Evolutionary conservation across 2,329 filamentous ascomycete genomes (phyloP).

Genomic region (Boeremia exigua): DNA sequence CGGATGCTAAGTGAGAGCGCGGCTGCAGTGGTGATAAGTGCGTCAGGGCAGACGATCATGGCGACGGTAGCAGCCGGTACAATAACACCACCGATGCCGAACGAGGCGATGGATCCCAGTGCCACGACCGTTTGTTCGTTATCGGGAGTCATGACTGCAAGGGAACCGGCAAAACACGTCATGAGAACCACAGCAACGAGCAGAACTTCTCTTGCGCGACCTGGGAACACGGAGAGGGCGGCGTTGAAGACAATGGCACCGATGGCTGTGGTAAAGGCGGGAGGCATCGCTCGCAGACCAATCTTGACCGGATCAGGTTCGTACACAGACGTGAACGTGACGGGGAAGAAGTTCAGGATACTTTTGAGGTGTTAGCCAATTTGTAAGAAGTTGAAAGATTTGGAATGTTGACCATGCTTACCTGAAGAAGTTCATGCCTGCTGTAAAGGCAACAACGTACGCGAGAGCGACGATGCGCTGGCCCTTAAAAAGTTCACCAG

Average conservation of each 20-base stretch:
- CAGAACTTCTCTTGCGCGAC: constrained; percentile 34
- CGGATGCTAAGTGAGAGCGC: constrained; percentile 55
- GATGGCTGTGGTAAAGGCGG: constrained; percentile 33
- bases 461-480: constrained; percentile 42
- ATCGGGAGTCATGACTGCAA: constrained; percentile 39
- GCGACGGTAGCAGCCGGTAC: constrained; percentile 45
- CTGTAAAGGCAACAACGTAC: constrained; percentile 44
- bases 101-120: constrained; percentile 42
- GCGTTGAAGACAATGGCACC: constrained; percentile 42
- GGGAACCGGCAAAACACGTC: constrained; percentile 40
- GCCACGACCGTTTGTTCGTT: constrained; percentile 39
- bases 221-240: constrained; percentile 32
- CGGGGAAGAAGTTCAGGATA: constrained; percentile 43
- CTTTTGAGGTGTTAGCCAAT: neutral
- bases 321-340: constrained; percentile 38
- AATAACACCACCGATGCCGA: constrained; percentile 48
- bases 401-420: neutral
- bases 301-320: constrained; percentile 38
- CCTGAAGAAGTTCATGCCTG: constrained; percentile 44
- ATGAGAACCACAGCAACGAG: constrained; percentile 40
- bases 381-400: neutral
- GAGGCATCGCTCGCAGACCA: constrained; percentile 38
- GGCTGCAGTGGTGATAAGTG: constrained; percentile 46
- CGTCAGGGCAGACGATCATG: constrained; percentile 43
- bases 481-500: constrained; percentile 43